Evolutionary conservation across 495 filamentous ascomycete genomes (phyloP), one percentile per base, ranked within the genome.

Genomic region (Lasiosphaeris hirsuta): DNA sequence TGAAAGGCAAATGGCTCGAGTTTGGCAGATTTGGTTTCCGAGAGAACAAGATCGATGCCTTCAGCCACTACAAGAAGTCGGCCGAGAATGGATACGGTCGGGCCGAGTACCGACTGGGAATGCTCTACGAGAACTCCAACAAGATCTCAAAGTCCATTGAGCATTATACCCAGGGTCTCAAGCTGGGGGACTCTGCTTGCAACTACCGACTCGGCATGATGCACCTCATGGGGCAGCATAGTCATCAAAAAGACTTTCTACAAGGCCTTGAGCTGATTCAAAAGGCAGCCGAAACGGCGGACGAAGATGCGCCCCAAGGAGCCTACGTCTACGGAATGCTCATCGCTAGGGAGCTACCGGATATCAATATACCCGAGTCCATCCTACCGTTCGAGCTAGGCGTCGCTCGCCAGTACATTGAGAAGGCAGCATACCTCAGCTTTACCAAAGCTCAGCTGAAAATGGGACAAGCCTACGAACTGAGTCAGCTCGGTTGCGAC

Each of bases 291-390:
- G 85, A 90, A 58, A 90, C 86, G 11, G 91, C 94, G 33, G 94
- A 98, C 67, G 93, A 97, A 74, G 96, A 98, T 70, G 92, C 94
- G 8, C 95, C 94, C 6, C 94, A 97, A 69, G 94, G 95, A 50
- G 94, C 95, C 49, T 98, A 96, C 73, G 86, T 97, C 42, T 95
- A 92, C 65, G 94, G 94, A 55, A 95, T 97, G 94, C 85, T 98
- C 51, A 81, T 95, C 61, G 90, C 90, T 10, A 82, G 89, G 42
- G 92, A 97, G 67, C 78, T 98, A 42, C 89, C 92, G 45, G 91
- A 96, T 69, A 87, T 98, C 59, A 81, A 75, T 44, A 78, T 97
- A 10, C 92, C 94, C 7, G 80, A 82, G 3, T 72, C 77, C 30
- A 83, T 80, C 54, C 77, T 98, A 14, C 84, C 90, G 1, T 82